Base-by-base conservation (phyloP, 495 filamentous ascomycete genomes). In the Melanomma pulvis-pyrius region DNA sequence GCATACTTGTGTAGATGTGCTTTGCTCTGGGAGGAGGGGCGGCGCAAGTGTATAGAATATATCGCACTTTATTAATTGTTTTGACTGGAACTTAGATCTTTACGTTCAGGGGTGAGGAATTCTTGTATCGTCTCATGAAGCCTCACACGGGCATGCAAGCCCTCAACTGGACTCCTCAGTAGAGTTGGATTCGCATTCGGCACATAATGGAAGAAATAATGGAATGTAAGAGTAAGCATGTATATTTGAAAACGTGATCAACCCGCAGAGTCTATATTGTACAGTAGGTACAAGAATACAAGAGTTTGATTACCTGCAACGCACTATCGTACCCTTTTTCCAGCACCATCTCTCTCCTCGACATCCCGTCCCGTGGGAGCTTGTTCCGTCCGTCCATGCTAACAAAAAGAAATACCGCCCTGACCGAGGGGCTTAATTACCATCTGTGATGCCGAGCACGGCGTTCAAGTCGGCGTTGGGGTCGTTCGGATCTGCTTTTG, bases 401-500 rank as follows among this genome's bases (percentile, higher is more conserved):
- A 44, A 44, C 39, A 44, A 44, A 7, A 65, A 22, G 24, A 58
- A 49, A 60, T 24, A 6, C 51, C 15, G 15, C 29, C 15, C 39
- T 21, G 13, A 21, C 39, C n/a, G 39, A 44, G 39, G 39, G 4
- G 19, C 34, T 60, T 30, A 82, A 79, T 74, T 84, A 80, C 59
- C 81, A 47, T 82, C 62, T 62, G 92, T 82, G 69, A 84, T 79
- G 65, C 87, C 86, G 74, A 97, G 74, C 78, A 86, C 93, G 50
- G 88, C 86, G 80, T 97, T 93, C 57, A 97, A 82, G 76, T 98
- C 92, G 82, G 97, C 98, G 69, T 88, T 87, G 68, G 90, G 84
- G 75, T 93, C 87, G 64, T 87, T 84, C 55, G 89, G 88, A 79
- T 98, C 90, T 75, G 88, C 87, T 48, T 63, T 68, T 60, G 49